A percentile compares a stretch with the other conserved stretches of the same genome.
Conservation (phyloP, 1,284 basidiomycete species). For the Meira nashicola region DNA sequence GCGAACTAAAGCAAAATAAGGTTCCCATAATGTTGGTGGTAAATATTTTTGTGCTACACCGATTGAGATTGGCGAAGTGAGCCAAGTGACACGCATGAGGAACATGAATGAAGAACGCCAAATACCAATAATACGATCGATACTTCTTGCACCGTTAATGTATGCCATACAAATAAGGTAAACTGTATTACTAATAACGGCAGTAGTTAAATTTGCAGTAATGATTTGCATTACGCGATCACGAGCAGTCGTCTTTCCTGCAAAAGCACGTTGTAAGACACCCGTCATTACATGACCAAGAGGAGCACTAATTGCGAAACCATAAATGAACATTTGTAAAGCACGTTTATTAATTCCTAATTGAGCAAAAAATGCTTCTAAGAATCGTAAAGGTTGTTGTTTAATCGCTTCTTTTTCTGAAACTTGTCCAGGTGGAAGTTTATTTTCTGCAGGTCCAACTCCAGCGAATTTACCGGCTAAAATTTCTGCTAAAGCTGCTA, state of each 20-base stretch:
- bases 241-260: constrained; percentile 66
- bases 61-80: constrained; percentile 61
- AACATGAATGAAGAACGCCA: neutral
- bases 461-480: constrained; percentile 40
- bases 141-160: constrained; percentile 72
- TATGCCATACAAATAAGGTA: constrained; percentile 74
- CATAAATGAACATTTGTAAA: constrained; percentile 76
- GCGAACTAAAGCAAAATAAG: constrained; percentile 38
- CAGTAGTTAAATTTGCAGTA: constrained; percentile 70
- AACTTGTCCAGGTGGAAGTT: constrained; percentile 13
- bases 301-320: constrained; percentile 78
- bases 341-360: constrained; percentile 55
- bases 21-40: constrained; percentile 61
- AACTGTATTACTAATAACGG: constrained; percentile 68
- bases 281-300: constrained; percentile 65
- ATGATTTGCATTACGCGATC: constrained; percentile 66
- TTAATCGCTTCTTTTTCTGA: constrained; percentile 23
- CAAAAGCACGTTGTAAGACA: constrained; percentile 68
- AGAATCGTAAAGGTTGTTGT: constrained; percentile 20
- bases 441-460: constrained; percentile 22
- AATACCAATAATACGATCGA: constrained; percentile 64
- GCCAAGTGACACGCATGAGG: constrained; percentile 1
- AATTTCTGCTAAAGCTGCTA: constrained; percentile 35
- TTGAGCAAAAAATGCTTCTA: constrained; percentile 23
- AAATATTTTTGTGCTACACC: constrained; percentile 70